A percentile compares a stretch with the other conserved stretches of the same genome.
Evolutionary conservation across 2,329 filamentous ascomycete genomes (phyloP).

Genomic region (Colletotrichum acutatum): DNA sequence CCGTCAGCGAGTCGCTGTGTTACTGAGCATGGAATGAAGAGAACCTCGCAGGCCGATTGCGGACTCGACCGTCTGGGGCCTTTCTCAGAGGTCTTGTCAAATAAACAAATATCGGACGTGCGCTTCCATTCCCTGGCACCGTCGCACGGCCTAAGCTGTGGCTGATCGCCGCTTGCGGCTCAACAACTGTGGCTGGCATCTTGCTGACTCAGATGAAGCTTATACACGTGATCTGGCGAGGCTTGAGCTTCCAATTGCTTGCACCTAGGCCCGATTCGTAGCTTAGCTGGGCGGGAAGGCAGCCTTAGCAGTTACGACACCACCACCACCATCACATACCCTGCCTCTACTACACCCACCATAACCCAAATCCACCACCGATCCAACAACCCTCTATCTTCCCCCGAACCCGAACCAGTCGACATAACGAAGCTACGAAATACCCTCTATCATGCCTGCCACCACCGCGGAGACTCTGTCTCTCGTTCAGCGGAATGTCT

Average conservation of each 20-base stretch:
- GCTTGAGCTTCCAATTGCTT: slow-evolving; percentile 34
- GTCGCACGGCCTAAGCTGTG: neutral
- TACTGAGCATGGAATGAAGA: neutral
- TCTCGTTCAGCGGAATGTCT: slow-evolving; percentile 93
- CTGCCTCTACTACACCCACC: slow-evolving; percentile 11
- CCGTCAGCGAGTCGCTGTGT: neutral
- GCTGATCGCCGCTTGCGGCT: neutral
- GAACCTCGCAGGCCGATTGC: slow-evolving; percentile 16
- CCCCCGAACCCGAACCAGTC: slow-evolving; percentile 29
- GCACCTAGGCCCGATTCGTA: slow-evolving; percentile 35
- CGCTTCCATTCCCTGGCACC: neutral
- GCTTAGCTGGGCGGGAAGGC: slow-evolving; percentile 39
- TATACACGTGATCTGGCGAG: slow-evolving; percentile 32
- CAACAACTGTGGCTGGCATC: neutral
- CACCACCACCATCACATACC: slow-evolving; percentile 20
- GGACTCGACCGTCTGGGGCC: slow-evolving; percentile 9
- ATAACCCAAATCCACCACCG: slow-evolving; percentile 16
- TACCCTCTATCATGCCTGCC: slow-evolving; percentile 78
- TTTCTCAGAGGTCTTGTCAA: neutral
- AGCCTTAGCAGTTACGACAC: slow-evolving; percentile 41
- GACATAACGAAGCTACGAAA: slow-evolving; percentile 32
- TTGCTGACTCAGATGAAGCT: neutral
- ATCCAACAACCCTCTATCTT: slow-evolving; percentile 21
- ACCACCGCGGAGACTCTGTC: slow-evolving; percentile 97
- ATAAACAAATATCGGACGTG: neutral